Evolutionary conservation across 1,139 yeast species (phyloP).

Genomic region (Meyerozyma carpophila): DNA sequence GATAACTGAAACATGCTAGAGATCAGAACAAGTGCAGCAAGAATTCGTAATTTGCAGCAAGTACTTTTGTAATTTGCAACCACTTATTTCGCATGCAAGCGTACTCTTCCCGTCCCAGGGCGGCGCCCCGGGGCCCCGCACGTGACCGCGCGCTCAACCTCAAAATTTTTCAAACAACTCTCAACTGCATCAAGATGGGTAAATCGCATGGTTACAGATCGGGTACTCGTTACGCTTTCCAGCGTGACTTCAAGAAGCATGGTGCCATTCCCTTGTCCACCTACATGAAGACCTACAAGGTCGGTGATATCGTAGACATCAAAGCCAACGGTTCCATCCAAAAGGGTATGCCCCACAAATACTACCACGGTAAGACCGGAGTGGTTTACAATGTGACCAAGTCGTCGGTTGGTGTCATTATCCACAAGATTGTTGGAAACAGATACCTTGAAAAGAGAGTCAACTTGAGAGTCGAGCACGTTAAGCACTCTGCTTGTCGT

Average conservation of each 20-base stretch:
- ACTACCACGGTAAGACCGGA: slow-evolving; percentile 9
- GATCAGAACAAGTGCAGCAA: no score
- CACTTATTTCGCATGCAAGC: no score
- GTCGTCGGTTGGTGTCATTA: slow-evolving; percentile 6
- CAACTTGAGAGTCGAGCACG: slow-evolving; percentile 8
- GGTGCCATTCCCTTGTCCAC: slow-evolving; percentile 6
- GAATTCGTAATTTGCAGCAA: no score
- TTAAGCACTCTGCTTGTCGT: slow-evolving; percentile 7
- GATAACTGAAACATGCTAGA: no score
- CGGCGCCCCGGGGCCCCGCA: neutral
- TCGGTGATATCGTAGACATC: slow-evolving; percentile 8
- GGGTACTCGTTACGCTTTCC: slow-evolving; percentile 7
- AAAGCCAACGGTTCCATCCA: slow-evolving; percentile 8
- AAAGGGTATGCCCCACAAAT: slow-evolving; percentile 8
- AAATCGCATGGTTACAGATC: slow-evolving; percentile 6
- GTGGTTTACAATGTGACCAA: slow-evolving; percentile 8
- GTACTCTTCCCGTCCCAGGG: neutral
- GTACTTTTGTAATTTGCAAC: no score
- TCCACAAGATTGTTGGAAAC: slow-evolving; percentile 7
- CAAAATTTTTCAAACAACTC: neutral
- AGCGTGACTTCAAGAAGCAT: slow-evolving; percentile 7
- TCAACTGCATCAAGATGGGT: neutral
- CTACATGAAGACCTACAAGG: slow-evolving; percentile 7
- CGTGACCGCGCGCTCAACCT: neutral
- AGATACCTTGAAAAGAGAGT: slow-evolving; percentile 7